phyloP scores from a whole-genome alignment of 192 early-diverging fungal species.

The Coemansia sp. region DNA sequence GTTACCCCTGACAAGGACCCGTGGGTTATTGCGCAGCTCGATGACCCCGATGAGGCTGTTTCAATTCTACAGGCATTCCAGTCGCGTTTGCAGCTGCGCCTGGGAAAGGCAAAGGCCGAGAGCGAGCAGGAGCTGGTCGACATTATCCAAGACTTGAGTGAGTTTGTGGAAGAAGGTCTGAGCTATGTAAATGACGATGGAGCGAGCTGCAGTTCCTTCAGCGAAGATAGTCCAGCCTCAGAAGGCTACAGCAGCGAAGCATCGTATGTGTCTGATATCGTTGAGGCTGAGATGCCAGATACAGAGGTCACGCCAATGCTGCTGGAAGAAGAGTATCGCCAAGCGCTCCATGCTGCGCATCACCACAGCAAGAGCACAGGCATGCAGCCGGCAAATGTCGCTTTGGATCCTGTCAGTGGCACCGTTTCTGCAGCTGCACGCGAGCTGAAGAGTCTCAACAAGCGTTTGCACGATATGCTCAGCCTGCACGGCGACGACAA shows the following conservation, averaged over 20 bases:
- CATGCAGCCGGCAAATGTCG: not conserved
- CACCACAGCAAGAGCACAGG: not conserved
- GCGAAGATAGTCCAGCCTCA: not conserved
- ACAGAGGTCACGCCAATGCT: slow-evolving; percentile 1
- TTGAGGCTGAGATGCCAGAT: slow-evolving; percentile 5
- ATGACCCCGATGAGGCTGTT: slow-evolving; percentile 11
- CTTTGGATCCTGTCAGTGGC: not conserved
- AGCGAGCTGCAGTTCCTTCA: not conserved
- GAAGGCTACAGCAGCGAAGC: not conserved
- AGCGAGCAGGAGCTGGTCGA: slow-evolving; percentile 38
- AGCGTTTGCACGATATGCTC: slow-evolving; percentile 26
- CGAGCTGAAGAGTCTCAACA: slow-evolving; percentile 21
- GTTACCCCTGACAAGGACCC: slow-evolving; percentile 4
- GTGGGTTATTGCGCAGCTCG: slow-evolving; percentile 16
- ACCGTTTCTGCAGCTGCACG: not conserved
- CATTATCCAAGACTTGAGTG: slow-evolving; percentile 32
- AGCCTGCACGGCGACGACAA: slow-evolving; percentile 1
- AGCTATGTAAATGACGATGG: slow-evolving; percentile 40
- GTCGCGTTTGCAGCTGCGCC: slow-evolving; percentile 13
- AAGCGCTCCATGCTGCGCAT: not conserved
- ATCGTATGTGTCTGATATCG: slow-evolving; percentile 8
- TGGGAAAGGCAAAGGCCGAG: slow-evolving; percentile 27
- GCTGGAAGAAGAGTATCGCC: not conserved
- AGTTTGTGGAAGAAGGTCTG: slow-evolving; percentile 45
- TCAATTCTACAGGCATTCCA: slow-evolving; percentile 19